Evolutionary conservation across 192 early-diverging fungal genomes (phyloP).

Genomic region (Cetraspora pellucida): DNA sequence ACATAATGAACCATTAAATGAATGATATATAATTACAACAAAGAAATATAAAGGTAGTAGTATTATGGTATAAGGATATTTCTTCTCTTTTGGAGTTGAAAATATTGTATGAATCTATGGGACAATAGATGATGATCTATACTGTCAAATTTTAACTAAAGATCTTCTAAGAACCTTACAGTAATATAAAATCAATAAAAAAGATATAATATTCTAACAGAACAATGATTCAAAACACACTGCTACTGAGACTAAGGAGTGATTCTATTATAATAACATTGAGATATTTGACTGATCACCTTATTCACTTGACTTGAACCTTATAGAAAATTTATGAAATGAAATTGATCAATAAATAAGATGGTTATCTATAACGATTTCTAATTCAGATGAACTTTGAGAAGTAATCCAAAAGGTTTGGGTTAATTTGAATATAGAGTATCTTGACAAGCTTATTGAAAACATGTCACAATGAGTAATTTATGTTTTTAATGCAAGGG

Average conservation of each 20-base stretch:
- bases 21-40: constrained; percentile 23
- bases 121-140: constrained; percentile 25
- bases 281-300: background rate
- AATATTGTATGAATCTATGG: constrained; percentile 27
- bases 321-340: background rate
- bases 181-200: background rate
- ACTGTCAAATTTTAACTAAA: constrained; percentile 25
- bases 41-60: constrained; percentile 40
- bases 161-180: constrained; percentile 24
- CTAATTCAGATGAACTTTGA: background rate
- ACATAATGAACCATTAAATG: background rate
- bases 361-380: background rate
- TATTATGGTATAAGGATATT: constrained; percentile 42
- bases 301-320: background rate
- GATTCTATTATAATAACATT: background rate
- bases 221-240: constrained; percentile 34
- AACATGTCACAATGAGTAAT: background rate
- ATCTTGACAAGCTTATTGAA: background rate
- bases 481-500: background rate
- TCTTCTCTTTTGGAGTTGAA: constrained; percentile 33
- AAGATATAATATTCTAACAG: constrained; percentile 36
- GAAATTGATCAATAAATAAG: background rate
- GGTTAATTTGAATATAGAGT: background rate
- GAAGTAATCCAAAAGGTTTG: background rate
- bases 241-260: background rate